Conservation (phyloP, 2,329 filamentous ascomycete species). For the Fusarium sp. region DNA sequence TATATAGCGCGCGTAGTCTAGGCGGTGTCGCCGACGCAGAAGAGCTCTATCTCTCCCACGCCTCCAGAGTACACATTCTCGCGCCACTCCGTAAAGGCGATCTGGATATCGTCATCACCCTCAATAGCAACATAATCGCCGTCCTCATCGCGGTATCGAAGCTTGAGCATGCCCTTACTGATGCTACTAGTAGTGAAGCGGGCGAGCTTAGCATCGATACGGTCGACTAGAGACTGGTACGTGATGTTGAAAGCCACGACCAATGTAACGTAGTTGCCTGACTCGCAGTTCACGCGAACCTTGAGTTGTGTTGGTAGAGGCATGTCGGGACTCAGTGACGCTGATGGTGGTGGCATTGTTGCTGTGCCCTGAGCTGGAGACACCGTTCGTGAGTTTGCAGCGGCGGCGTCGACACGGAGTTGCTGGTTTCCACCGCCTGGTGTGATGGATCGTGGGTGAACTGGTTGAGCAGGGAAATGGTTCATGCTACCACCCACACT, state of each 20-base stretch:
- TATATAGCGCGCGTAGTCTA: constrained; percentile 70
- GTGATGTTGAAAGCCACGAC: constrained; percentile 96
- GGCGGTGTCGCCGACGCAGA: constrained; percentile 70
- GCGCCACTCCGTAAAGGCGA: constrained; percentile 94
- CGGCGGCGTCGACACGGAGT: constrained; percentile 54
- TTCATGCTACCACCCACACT: constrained; percentile 64
- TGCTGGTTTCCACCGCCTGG: constrained; percentile 52
- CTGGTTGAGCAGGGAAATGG: constrained; percentile 66
- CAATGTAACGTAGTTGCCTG: constrained; percentile 89
- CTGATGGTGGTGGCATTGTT: constrained; percentile 40
- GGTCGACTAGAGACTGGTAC: constrained; percentile 91
- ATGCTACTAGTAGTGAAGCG: constrained; percentile 88
- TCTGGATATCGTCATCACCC: constrained; percentile 95
- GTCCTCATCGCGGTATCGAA: constrained; percentile 92
- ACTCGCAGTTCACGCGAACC: constrained; percentile 91
- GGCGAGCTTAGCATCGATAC: constrained; percentile 94
- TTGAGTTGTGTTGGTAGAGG: constrained; percentile 81
- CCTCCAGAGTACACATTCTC: constrained; percentile 74
- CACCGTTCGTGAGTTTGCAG: constrained; percentile 56
- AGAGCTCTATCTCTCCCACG: constrained; percentile 90
- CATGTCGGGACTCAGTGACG: constrained; percentile 60
- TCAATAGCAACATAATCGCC: constrained; percentile 93
- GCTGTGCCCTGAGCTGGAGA: constrained; percentile 59
- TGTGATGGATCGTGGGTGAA: constrained; percentile 62
- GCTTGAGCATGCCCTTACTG: constrained; percentile 81